Evolutionary conservation across 257 asterid genomes (phyloP).

Genomic region (Nicotiana benthamiana): DNA sequence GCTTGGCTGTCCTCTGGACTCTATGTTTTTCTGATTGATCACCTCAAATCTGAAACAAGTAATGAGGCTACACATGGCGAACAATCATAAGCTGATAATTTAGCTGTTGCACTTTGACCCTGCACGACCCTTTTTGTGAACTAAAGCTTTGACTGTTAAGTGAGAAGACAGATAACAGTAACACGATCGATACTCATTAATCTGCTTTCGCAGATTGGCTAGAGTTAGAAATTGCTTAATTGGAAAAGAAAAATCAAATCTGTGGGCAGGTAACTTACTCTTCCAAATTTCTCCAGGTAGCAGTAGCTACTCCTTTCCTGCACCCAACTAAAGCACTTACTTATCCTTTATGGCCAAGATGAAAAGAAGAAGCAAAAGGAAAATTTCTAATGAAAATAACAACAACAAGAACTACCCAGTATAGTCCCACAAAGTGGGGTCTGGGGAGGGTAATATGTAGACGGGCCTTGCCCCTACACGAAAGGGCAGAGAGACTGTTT

Average conservation of each 20-base stretch:
- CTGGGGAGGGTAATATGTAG: no score
- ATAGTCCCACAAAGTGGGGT: no score
- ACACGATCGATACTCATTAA: neutral
- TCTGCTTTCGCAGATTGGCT: neutral
- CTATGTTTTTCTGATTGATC: neutral
- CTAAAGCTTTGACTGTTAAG: neutral
- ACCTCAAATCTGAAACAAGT: neutral
- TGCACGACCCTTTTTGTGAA: neutral
- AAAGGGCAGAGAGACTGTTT: no score
- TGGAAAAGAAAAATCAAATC: neutral
- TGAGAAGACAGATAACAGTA: neutral
- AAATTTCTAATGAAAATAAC: no score
- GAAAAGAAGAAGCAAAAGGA: no score
- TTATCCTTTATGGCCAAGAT: no score
- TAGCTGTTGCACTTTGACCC: neutral
- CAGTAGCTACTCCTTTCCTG: neutral
- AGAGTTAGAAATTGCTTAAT: neutral
- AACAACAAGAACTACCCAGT: no score
- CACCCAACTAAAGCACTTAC: neutral
- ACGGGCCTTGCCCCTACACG: no score
- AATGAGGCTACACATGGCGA: neutral
- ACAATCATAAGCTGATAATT: neutral
- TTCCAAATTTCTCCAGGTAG: neutral
- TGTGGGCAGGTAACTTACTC: neutral
- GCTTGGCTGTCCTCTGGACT: neutral